A percentile compares a stretch with the other conserved stretches of the same genome.
These are phyloP conservation scores for Tricholoma terreum DNA, from an alignment of 768 basidiomycete species.

Conservation along the genomic window DNA sequence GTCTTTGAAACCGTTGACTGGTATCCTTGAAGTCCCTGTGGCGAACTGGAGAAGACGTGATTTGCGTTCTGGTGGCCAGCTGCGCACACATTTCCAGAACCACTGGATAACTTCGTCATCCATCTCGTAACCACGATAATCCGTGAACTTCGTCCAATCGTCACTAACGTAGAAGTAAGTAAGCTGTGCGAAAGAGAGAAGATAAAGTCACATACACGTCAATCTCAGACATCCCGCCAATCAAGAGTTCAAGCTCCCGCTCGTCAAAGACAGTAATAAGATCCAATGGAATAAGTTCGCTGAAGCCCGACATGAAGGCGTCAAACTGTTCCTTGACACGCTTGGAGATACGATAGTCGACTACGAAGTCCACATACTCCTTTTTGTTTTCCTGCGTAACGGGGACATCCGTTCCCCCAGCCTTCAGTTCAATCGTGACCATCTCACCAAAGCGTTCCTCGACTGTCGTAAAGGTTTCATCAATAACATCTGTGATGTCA, in stretches of 20 bases:
- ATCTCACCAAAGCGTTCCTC: constrained; percentile 99
- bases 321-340: constrained; percentile 99
- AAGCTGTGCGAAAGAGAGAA: not conserved
- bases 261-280: constrained; percentile 98
- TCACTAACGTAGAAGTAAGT: constrained; percentile 47
- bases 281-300: constrained; percentile 97
- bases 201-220: constrained; percentile 70
- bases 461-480: constrained; percentile 95
- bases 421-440: constrained; percentile 92
- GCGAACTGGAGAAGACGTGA: constrained; percentile 95
- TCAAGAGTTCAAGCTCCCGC: constrained; percentile 92
- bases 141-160: constrained; percentile 99
- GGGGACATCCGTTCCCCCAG: constrained; percentile 78
- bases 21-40: constrained; percentile 94
- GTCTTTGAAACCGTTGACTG: constrained; percentile 98
- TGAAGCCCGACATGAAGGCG: constrained; percentile 99
- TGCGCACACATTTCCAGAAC: constrained; percentile 99
- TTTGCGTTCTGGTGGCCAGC: constrained; percentile 98
- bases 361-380: constrained; percentile 92
- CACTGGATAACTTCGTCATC: constrained; percentile 97
- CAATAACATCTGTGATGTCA: constrained; percentile 96
- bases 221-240: constrained; percentile 99
- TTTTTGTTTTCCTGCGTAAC: constrained; percentile 99
- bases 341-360: constrained; percentile 95
- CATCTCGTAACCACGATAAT: constrained; percentile 95